These are phyloP conservation scores for Prunus davidiana DNA, from an alignment of 306 rosid species.

Conservation along the genomic window DNA sequence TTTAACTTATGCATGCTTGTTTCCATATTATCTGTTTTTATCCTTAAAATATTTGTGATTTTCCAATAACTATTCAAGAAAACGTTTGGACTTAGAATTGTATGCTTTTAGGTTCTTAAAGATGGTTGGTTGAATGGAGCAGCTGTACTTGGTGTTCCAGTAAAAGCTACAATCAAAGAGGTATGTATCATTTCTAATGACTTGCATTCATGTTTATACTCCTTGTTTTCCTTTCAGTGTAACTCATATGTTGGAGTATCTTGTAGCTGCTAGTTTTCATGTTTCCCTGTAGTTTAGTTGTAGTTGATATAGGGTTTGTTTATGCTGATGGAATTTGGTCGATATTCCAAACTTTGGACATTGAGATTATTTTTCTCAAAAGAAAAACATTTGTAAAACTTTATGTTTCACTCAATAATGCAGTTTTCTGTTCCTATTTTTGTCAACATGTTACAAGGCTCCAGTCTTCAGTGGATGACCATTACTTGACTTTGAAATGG, in stretches of 20 bases:
- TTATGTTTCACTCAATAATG: not conserved
- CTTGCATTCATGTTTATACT: not conserved
- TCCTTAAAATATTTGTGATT: not conserved
- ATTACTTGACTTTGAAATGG: not conserved
- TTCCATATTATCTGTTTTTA: not conserved
- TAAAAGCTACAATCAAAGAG: constrained; percentile 96
- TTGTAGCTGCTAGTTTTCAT: constrained; percentile 3
- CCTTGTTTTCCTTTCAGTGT: not conserved
- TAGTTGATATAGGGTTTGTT: not conserved
- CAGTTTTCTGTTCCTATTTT: not conserved
- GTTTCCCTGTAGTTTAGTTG: not conserved
- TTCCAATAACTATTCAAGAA: not conserved
- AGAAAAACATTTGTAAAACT: not conserved
- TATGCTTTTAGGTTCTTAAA: constrained; percentile 63
- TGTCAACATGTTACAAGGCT: not conserved
- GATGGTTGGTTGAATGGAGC: constrained; percentile 87
- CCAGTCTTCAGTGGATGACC: not conserved
- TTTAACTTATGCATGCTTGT: not conserved
- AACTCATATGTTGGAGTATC: not conserved
- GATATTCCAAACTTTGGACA: not conserved
- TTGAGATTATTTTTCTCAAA: not conserved
- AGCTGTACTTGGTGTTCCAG: constrained; percentile 94
- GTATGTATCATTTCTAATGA: constrained; percentile 31
- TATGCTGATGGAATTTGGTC: not conserved
- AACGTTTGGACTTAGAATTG: constrained; percentile 22